Base-by-base conservation (phyloP, 495 filamentous ascomycete species). In the Hamigera avellanea region DNA sequence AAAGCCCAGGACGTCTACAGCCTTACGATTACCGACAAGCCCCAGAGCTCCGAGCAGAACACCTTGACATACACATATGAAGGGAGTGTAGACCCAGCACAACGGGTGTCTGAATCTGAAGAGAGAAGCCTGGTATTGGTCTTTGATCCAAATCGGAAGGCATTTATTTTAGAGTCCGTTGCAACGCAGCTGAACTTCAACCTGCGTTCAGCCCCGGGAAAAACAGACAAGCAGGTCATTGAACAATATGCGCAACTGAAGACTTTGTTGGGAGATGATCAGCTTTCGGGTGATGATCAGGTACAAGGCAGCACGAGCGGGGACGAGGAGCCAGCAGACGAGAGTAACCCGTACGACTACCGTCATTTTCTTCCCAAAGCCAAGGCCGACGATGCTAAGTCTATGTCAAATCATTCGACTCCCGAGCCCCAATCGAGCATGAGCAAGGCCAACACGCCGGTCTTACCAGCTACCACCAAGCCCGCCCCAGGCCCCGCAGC, bases 291-390 rank as follows among this genome's bases (percentile, higher is more conserved):
- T 1, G 61, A 63, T 30, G 64, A 71, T 37, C 61, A 53, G 26
- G 54, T 54, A 1, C 52, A 60, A 18, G 62, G 54, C 18, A 55
- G 53, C 31, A 47, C 46, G 23, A 59, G 54, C 23, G 62, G 61
- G 13, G 64, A 65, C 15, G 64, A 66, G 35, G 62, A 61, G 8
- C 57, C 54, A 16, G 60, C 71, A 1, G 71, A 74, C 36, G 58
- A 64, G 0, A 53, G 57, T 41, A 77, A 77, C 35, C 73, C 73
- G 12, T 77, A 69, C 37, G 72, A 77, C 48, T 75, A 62, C 44
- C 68, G 73, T 8, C 73, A 77, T 45, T 77, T 76, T 44, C 64
- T 75, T 26, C 56, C 52, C 18, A 60, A 67, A 40, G 44, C 46
- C 13, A 52, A 59, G 32, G 52, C 44, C 5, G 53, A 58, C 26